A percentile compares a stretch with the other conserved stretches of the same genome.
Evolutionary conservation across 2,329 filamentous ascomycete species (phyloP).

Genomic region (Alternaria conjuncta): DNA sequence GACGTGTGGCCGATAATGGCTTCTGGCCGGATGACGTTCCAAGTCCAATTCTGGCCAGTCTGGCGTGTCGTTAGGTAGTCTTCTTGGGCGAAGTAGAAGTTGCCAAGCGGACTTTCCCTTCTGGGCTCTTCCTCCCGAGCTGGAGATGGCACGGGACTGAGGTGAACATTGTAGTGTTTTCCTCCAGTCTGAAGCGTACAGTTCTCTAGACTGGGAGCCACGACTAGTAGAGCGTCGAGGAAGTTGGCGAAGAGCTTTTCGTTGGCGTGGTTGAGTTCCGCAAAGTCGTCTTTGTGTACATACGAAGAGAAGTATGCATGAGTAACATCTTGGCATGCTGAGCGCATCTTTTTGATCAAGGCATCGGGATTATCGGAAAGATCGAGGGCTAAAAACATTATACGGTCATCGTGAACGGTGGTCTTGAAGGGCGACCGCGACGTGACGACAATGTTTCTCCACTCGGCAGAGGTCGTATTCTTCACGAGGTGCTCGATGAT

Average conservation of each 20-base stretch:
- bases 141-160: conserved; percentile 6
- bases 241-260: conserved; percentile 6
- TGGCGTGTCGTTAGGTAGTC: conserved; percentile 5
- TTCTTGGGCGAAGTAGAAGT: conserved; percentile 16
- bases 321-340: conserved; percentile 2
- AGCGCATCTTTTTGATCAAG: conserved; percentile 2
- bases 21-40: conserved; percentile 9
- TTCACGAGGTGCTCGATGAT: conserved; percentile 11
- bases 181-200: conserved; percentile 12
- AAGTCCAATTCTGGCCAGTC: neutral
- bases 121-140: conserved; percentile 2
- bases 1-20: conserved; percentile 11
- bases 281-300: conserved; percentile 12
- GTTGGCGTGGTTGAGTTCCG: conserved; percentile 1
- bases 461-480: neutral
- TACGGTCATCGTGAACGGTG: conserved; percentile 4
- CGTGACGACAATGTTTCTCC: conserved; percentile 12
- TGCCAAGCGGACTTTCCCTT: neutral
- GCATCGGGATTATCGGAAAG: neutral
- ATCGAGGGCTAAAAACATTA: conserved; percentile 10
- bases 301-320: conserved; percentile 17
- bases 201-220: neutral
- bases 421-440: conserved; percentile 11
- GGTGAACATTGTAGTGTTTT: conserved; percentile 12
- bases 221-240: neutral